Evolutionary conservation across 1,284 basidiomycete genomes (phyloP), one percentile per base, ranked within the genome.

Genomic region (Sanghuangporus weigelae): DNA sequence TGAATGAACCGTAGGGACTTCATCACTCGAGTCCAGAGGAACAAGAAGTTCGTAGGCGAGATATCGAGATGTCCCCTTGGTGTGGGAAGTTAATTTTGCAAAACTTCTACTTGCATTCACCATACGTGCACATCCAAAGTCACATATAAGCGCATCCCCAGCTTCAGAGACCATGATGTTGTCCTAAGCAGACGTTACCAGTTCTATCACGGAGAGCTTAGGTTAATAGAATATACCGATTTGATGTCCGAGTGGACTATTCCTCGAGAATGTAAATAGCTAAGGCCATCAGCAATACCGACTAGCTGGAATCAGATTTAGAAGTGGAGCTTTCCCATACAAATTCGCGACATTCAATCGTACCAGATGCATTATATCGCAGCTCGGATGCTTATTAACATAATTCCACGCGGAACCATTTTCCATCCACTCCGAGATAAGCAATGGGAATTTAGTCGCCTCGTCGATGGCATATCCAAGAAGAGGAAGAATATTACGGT

Each of bases 391-490:
- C 7, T 4, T 7, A 6, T 46, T 42, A 23, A 62, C 48, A 56
- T 56, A 64, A 14, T 23, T 36, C 49, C 21, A 38, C 10, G 53
- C 40, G 1, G 60, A 46, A n/a, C 63, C 60, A 16, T 62, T 62
- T 8, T 58, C 36, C 63, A 65, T 65, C 63, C 60, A 65, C 46
- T 65, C 60, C 10, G 63, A 57, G 19, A 65, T 35, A 0, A 65
- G 35, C 2, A 55, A 53, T 19, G 60, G 63, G 38, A 44, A 58
- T 12, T 35, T 12, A 14, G 31, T 16, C 8, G 26, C 49, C 12
- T 53, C 54, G n/a, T 53, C 36, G 8, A 65, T 19, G 50, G 39
- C 21, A 21, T 57, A 65, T 23, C 63, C 63, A 6, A 57, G 53
- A 14, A 65, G 55, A 7, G 60, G 63, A 44, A 65, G 60, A 35